Conservation (phyloP, 352 stramenopile genomes). For the Phytophthora cactorum region DNA sequence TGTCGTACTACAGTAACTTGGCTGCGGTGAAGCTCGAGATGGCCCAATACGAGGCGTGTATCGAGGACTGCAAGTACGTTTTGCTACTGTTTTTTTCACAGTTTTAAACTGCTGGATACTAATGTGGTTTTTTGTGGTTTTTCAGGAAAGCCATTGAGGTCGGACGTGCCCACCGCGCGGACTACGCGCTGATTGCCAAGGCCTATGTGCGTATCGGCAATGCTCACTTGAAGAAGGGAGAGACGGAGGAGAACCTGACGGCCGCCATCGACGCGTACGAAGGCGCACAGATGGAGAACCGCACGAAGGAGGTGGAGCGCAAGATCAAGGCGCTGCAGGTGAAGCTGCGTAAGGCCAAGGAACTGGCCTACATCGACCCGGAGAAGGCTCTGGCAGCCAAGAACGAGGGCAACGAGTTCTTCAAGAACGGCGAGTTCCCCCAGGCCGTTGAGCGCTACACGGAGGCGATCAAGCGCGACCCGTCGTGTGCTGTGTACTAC, state of each 20-base stretch:
- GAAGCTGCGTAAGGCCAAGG: constrained; percentile 95
- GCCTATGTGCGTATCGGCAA: constrained; percentile 96
- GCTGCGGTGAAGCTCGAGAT: constrained; percentile 97
- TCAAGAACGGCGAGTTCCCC: constrained; percentile 96
- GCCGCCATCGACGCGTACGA: constrained; percentile 90
- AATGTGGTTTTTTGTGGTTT: constrained; percentile 1
- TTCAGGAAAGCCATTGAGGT: constrained; percentile 94
- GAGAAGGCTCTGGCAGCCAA: constrained; percentile 98
- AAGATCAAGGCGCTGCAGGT: constrained; percentile 96
- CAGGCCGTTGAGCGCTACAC: constrained; percentile 94
- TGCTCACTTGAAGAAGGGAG: constrained; percentile 95
- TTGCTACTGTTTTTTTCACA: background rate
- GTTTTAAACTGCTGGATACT: constrained; percentile 9
- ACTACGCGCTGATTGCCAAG: constrained; percentile 97
- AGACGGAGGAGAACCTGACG: constrained; percentile 87
- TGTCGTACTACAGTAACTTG: constrained; percentile 98
- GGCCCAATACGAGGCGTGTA: constrained; percentile 95
- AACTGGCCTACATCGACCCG: constrained; percentile 96
- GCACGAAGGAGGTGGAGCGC: constrained; percentile 93
- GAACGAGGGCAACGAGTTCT: constrained; percentile 98
- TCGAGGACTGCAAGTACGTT: constrained; percentile 91
- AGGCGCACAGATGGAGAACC: constrained; percentile 87
- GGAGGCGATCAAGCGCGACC: constrained; percentile 99
- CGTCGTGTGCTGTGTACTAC: constrained; percentile 97
- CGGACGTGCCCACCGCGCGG: constrained; percentile 93